Conservation (phyloP, 148 eudicot genomes). For the Cornus suecica region DNA sequence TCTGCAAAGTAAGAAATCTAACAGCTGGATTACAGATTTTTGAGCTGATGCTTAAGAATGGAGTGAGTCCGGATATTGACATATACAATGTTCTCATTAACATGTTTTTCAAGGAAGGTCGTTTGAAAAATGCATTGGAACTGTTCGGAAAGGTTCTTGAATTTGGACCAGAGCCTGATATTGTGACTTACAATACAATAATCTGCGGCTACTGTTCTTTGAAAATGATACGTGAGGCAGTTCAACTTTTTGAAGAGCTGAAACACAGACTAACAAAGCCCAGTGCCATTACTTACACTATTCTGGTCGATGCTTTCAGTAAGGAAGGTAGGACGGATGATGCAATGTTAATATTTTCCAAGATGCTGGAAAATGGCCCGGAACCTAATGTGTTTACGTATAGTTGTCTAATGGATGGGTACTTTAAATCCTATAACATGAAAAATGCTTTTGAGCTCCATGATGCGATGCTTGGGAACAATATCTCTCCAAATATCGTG, state of each 20-base stretch:
- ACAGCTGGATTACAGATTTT: slow-evolving; percentile 32
- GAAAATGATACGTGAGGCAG: slow-evolving; percentile 42
- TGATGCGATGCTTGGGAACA: slow-evolving; percentile 45
- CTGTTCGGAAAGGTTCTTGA: slow-evolving; percentile 28
- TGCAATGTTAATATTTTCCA: slow-evolving; percentile 42
- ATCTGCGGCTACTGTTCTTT: slow-evolving; percentile 52
- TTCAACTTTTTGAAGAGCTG: slow-evolving; percentile 44
- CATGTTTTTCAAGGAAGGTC: slow-evolving; percentile 35
- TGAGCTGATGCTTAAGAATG: slow-evolving; percentile 39
- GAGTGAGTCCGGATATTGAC: slow-evolving; percentile 48
- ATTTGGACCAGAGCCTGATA: slow-evolving; percentile 53
- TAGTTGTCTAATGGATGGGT: slow-evolving; percentile 55
- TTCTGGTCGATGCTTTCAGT: slow-evolving; percentile 53
- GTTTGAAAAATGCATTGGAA: slow-evolving; percentile 28
- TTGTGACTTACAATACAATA: slow-evolving; percentile 59
- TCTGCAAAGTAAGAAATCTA: slow-evolving; percentile 39
- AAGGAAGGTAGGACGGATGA: slow-evolving; percentile 48
- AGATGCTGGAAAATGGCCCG: slow-evolving; percentile 39
- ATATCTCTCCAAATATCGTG: slow-evolving; percentile 49
- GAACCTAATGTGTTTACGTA: slow-evolving; percentile 57
- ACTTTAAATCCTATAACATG: slow-evolving; percentile 31
- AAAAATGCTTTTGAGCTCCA: slow-evolving; percentile 42
- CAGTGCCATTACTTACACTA: slow-evolving; percentile 41
- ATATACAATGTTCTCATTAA: slow-evolving; percentile 52
- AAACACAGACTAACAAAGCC: slow-evolving; percentile 17